A percentile compares a stretch with the other conserved stretches of the same genome.
Evolutionary conservation across 129 eudicot species (phyloP).

Genomic region (Saposhnikovia divaricata): DNA sequence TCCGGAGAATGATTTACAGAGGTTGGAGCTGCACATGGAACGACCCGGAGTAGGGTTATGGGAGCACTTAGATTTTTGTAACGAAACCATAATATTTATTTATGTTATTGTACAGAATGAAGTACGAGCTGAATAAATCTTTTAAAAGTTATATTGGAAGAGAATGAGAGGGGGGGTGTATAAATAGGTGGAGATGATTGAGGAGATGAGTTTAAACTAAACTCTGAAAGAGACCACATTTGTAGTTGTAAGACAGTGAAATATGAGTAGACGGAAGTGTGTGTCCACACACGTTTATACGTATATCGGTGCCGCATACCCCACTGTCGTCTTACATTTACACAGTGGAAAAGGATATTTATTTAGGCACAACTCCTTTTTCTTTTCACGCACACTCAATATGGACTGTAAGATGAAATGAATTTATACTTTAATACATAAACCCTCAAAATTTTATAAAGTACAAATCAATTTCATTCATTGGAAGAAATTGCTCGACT

Average conservation of each 20-base stretch:
- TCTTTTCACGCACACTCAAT: too few relatives aligned
- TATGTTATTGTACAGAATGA: not conserved
- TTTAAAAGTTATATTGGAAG: too few relatives aligned
- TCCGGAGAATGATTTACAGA: not conserved
- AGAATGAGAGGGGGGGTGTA: not conserved
- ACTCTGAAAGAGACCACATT: too few relatives aligned
- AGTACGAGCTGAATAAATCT: not conserved
- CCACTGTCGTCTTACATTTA: not conserved
- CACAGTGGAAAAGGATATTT: too few relatives aligned
- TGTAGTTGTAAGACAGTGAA: not conserved
- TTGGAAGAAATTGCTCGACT: too few relatives aligned
- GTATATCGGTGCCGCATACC: not conserved
- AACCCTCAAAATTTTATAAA: too few relatives aligned
- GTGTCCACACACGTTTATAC: conserved; percentile 3
- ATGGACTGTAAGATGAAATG: too few relatives aligned
- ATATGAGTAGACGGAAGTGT: not conserved
- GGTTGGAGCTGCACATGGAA: not conserved
- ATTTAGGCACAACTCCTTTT: too few relatives aligned
- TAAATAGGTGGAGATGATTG: not conserved
- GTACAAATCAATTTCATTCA: too few relatives aligned
- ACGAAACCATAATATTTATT: not conserved
- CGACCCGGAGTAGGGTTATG: not conserved
- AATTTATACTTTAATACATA: too few relatives aligned
- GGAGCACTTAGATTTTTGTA: not conserved
- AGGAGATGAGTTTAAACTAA: not conserved